Percentiles rank a stretch among this genome's conserved stretches.
phyloP scores from a whole-genome alignment of 2,329 filamentous ascomycete genomes.

The Calonectria multiphialidica region DNA sequence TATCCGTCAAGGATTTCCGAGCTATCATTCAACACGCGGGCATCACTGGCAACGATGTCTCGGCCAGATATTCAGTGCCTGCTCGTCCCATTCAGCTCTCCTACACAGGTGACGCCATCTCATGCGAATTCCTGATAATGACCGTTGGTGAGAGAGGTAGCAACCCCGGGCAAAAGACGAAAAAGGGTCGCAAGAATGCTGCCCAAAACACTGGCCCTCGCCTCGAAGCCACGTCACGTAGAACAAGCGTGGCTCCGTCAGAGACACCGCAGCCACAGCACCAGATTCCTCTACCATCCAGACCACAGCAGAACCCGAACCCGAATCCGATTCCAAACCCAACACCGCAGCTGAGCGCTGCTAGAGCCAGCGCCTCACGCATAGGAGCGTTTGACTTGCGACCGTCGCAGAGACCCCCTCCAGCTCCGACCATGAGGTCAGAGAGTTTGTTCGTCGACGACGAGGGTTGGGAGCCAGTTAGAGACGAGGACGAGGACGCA shows the following conservation, averaged over 20 bases:
- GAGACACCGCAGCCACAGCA: conserved; percentile 43
- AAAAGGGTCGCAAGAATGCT: conserved; percentile 57
- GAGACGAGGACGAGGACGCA: conserved; percentile 69
- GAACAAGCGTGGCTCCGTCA: conserved; percentile 55
- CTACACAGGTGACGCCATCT: conserved; percentile 76
- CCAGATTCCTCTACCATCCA: conserved; percentile 40
- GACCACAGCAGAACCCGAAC: conserved; percentile 29
- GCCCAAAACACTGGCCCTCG: conserved; percentile 51
- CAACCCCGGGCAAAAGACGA: conserved; percentile 61
- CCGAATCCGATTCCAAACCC: conserved; percentile 40
- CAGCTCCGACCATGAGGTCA: conserved; percentile 69
- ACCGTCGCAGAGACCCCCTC: conserved; percentile 66
- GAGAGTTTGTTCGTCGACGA: conserved; percentile 83
- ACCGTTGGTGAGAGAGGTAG: conserved; percentile 77
- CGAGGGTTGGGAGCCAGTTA: conserved; percentile 80
- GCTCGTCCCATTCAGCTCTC: conserved; percentile 79
- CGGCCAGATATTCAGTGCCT: conserved; percentile 78
- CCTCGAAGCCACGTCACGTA: conserved; percentile 62
- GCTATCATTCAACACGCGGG: conserved; percentile 83
- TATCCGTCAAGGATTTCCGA: conserved; percentile 86
- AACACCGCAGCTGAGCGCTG: conserved; percentile 49
- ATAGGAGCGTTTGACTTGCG: conserved; percentile 58
- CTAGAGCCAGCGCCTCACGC: conserved; percentile 50
- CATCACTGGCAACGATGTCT: conserved; percentile 74
- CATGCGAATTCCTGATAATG: conserved; percentile 85